Evolutionary conservation across 192 early-diverging fungal species (phyloP).

Genomic region (Backusella luteola): DNA sequence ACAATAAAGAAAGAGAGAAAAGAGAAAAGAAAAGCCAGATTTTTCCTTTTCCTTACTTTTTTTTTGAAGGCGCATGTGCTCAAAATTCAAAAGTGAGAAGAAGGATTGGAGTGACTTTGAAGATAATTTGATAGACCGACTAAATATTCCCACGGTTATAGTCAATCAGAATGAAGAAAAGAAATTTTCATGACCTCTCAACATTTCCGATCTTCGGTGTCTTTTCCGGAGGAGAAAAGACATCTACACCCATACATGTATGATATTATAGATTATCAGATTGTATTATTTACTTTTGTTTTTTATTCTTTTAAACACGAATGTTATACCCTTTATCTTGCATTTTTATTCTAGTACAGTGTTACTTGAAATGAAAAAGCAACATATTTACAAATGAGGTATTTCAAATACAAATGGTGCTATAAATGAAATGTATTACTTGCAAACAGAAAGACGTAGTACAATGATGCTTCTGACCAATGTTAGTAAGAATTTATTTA

Average conservation of each 20-base stretch:
- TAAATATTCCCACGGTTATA: constrained; percentile 1
- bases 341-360: neutral
- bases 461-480: neutral
- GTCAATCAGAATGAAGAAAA: neutral
- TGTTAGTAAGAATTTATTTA: neutral
- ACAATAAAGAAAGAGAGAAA: constrained; percentile 2
- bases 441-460: neutral
- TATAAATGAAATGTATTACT: neutral
- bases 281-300: neutral
- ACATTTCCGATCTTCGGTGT: neutral
- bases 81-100: neutral
- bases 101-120: constrained; percentile 7
- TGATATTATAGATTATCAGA: neutral
- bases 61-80: neutral
- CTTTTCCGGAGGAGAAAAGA: neutral
- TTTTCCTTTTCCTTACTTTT: neutral
- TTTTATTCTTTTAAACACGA: neutral
- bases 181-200: neutral
- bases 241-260: neutral
- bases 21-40: neutral
- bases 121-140: neutral
- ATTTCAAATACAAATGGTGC: neutral
- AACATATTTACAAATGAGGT: neutral
- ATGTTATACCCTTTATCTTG: neutral
- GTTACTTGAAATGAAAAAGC: neutral